These are phyloP conservation scores for Rhodotorula kratochvilovae DNA, from an alignment of 768 basidiomycete genomes.

Conservation along the genomic window DNA sequence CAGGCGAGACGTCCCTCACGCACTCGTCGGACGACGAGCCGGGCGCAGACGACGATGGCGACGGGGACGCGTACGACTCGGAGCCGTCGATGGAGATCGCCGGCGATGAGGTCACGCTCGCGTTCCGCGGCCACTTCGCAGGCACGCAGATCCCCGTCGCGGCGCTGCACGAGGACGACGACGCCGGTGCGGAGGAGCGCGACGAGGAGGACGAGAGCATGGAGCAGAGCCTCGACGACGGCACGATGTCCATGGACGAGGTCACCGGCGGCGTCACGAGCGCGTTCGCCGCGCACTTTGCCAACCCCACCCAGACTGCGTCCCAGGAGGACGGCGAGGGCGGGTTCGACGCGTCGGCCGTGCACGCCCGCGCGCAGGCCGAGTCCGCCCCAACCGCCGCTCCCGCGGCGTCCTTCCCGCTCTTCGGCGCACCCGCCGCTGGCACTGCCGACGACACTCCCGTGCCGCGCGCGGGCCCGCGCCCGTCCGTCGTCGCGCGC, in stretches of 20 bases:
- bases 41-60: background rate
- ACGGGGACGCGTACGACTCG: background rate
- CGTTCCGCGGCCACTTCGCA: slow-evolving; percentile 33
- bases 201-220: slow-evolving; percentile 1
- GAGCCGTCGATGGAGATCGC: slow-evolving; percentile 37
- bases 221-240: background rate
- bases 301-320: background rate
- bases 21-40: background rate
- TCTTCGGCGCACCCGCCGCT: background rate
- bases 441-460: background rate
- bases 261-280: slow-evolving; percentile 17
- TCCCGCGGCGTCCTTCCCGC: background rate
- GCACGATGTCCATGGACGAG: slow-evolving; percentile 31
- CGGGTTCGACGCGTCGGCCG: background rate
- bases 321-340: background rate
- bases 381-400: background rate
- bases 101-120: slow-evolving; percentile 27
- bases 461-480: background rate
- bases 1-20: slow-evolving; percentile 6
- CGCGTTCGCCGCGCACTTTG: slow-evolving; percentile 12
- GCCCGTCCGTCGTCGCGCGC: slow-evolving; percentile 25
- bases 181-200: background rate
- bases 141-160: slow-evolving; percentile 22
- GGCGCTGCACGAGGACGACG: background rate
- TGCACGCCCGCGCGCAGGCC: background rate